Evolutionary conservation across 2,329 filamentous ascomycete genomes (phyloP), one percentile per base, ranked within the genome.

Genomic region (Bimuria novae-zelandiae): DNA sequence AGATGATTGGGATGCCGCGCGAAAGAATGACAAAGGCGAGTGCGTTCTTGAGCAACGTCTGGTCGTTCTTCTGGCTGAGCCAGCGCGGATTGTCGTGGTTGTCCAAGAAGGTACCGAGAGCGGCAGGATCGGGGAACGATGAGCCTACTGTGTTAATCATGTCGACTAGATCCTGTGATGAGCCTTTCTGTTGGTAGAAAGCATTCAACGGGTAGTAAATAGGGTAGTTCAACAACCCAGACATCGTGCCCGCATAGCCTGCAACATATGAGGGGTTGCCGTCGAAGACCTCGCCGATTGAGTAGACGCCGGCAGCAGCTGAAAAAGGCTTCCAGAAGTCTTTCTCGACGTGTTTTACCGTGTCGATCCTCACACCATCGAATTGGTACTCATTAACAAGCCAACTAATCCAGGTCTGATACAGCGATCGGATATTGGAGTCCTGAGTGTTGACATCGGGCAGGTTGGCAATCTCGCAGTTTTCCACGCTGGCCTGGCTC

Each of bases 151-250:
- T 62, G 52, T 74, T 65, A 54, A 70, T 62, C 61, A 72, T 71
- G 46, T 72, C 65, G 8, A 74, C 70, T 1, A 75, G 64, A 12
- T 55, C 63, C 49, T 72, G 65, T 3, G 68, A 53, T 7, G 60
- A 65, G 14, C 65, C 64, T 25, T 53, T 67, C 36, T 72, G 69
- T 39, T 70, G 67, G 56, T 70, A 74, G 42, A 72, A 71, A 29
- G 63, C 65, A 49, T 69, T 74, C 65, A 75, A 69, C 0, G 69
- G 64, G 49, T 75, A 76, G 59, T 76, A 83, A 60, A 75, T 69
- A 0, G 83, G 78, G 59, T 86, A 88, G 72, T 88, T 85, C 55
- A 88, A 71, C 25, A 88, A 69, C 12, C 84, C 84, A n/a, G 77
- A 77, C 75, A 87, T 79, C 49, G 78, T 69, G 42, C 76, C 70